Evolutionary conservation across 108 stramenopile species (phyloP), one percentile per base, ranked within the genome.

Genomic region (Licmophora abbreviata): DNA sequence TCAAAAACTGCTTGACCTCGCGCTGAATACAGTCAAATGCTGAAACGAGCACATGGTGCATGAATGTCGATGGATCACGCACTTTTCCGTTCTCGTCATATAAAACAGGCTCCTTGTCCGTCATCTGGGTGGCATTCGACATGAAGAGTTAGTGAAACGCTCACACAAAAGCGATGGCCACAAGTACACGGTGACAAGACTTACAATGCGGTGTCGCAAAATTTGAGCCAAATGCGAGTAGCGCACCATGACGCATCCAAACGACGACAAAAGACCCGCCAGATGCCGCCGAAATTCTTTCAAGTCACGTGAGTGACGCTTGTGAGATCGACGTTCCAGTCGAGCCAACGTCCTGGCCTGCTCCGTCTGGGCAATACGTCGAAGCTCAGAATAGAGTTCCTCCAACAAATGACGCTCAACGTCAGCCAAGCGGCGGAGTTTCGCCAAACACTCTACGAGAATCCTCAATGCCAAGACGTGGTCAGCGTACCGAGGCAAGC

Each of bases 151-250:
- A 57, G 7, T 48, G 26, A 11, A 29, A 31, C n/a, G n/a, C n/a
- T n/a, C n/a, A n/a, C n/a, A n/a, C n/a, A n/a, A n/a, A n/a, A n/a
- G n/a, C n/a, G n/a, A n/a, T n/a, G n/a, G n/a, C n/a, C n/a, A n/a
- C n/a, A n/a, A 42, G 44, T 17, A 44, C 8, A 29, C 18, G 8
- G 21, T 51, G 8, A 0, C 32, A 28, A 12, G 7, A 85, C 87
- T 72, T 70, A 85, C 83, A 62, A 90, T 75, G 26, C 82, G 77
- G 44, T 83, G 77, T 26, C 88, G 77, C 62, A 90, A 40, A 54
- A 90, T 79, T 66, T 90, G 84, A n/a, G 82, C 62, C 71, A 90
- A 69, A 66, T 90, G 88, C 27, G 71, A 45, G 15, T 83, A 61
- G 46, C 88, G 77, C 1, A 85, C 51, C 75, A 81, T 68, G 10